These are phyloP conservation scores for Colletotrichum orchidophilum DNA, from an alignment of 2,329 filamentous ascomycete species.

Conservation along the genomic window DNA sequence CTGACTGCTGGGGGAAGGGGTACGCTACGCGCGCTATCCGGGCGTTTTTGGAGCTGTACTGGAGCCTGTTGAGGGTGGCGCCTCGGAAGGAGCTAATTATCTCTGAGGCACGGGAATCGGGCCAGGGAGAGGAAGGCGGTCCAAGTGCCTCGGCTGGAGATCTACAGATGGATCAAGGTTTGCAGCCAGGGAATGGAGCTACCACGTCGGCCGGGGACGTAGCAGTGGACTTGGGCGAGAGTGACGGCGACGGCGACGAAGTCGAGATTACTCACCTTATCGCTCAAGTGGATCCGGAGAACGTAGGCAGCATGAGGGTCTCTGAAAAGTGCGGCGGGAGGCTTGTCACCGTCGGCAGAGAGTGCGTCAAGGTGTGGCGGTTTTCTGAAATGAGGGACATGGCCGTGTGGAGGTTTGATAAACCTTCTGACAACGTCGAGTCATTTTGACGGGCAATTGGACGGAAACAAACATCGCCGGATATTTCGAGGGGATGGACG, in stretches of 20 bases:
- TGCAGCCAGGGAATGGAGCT: neutral
- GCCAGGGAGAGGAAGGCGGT: neutral
- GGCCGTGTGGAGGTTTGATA: conserved; percentile 15
- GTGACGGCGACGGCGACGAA: neutral
- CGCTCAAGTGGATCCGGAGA: conserved; percentile 9
- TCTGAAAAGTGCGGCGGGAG: conserved; percentile 4
- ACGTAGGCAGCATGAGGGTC: conserved; percentile 6
- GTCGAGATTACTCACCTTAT: conserved; percentile 14
- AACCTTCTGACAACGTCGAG: neutral
- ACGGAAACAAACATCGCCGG: too few relatives aligned
- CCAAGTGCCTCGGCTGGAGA: neutral
- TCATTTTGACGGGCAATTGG: neutral
- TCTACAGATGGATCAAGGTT: too few relatives aligned
- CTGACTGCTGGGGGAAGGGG: conserved; percentile 10
- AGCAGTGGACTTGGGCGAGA: too few relatives aligned
- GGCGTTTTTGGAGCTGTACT: conserved; percentile 7
- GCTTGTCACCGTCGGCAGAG: neutral
- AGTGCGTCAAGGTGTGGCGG: conserved; percentile 19
- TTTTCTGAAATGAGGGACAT: conserved; percentile 13
- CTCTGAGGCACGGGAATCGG: neutral
- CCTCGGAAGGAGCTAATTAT: neutral
- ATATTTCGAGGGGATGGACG: too few relatives aligned
- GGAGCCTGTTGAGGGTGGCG: neutral
- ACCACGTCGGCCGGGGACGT: neutral
- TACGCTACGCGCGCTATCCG: conserved; percentile 13